Conservation (phyloP, 2,329 filamentous ascomycete genomes). For the Cercospora janseana region DNA sequence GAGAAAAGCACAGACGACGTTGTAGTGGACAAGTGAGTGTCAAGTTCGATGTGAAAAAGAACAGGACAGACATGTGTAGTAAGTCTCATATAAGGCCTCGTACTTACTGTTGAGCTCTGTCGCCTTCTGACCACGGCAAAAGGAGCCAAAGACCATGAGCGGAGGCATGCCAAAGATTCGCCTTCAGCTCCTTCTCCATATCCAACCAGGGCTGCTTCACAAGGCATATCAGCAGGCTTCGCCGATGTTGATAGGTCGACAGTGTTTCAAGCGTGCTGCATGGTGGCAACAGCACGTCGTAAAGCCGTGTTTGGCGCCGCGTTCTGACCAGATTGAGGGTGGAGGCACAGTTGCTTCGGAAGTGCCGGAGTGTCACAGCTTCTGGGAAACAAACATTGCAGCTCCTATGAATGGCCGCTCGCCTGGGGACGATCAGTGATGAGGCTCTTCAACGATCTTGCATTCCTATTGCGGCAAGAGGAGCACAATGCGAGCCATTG, state of each 20-base stretch:
- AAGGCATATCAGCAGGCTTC: background rate
- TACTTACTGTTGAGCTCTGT: slow-evolving; percentile 1
- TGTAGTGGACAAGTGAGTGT: background rate
- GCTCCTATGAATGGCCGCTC: background rate
- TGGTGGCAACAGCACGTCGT: background rate
- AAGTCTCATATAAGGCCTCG: background rate
- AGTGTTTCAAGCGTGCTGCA: background rate
- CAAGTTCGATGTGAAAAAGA: background rate
- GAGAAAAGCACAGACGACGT: too few species aligned
- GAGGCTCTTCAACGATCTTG: too few species aligned
- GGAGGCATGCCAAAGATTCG: background rate
- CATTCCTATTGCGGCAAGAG: too few species aligned
- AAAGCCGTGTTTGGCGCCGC: background rate
- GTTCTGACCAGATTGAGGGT: background rate
- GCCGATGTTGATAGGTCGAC: background rate
- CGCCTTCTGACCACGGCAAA: background rate
- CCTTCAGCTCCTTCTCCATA: background rate
- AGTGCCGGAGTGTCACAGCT: slow-evolving; percentile 1
- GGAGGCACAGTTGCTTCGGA: background rate
- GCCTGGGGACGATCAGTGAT: too few species aligned
- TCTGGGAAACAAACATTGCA: background rate
- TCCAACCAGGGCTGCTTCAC: background rate
- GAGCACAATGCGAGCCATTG: too few species aligned
- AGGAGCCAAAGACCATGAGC: background rate
- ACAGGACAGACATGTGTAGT: background rate